Percentiles rank a stretch among this genome's conserved stretches.
Evolutionary conservation across 768 basidiomycete genomes (phyloP).

Genomic region (Dacryopinax spathularia): DNA sequence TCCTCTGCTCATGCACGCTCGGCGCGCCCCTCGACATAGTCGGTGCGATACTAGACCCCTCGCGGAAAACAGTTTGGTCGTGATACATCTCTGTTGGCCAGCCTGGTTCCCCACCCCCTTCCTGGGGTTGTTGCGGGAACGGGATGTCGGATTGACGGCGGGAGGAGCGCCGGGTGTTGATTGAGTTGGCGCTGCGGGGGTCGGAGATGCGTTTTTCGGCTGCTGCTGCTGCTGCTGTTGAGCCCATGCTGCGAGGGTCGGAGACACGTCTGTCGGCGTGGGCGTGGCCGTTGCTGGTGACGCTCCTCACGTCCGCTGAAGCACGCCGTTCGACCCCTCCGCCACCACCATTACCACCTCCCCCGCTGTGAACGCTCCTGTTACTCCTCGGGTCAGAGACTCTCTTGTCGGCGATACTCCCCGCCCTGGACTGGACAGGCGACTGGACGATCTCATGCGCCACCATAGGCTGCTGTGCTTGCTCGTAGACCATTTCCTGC

Average conservation of each 20-base stretch:
- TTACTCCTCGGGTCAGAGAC: not conserved
- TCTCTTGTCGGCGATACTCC: not conserved
- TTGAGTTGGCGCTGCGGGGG: not conserved
- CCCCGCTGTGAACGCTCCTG: not conserved
- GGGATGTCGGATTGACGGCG: not conserved
- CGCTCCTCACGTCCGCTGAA: too few relatives aligned
- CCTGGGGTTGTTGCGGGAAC: not conserved
- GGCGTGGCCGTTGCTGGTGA: too few relatives aligned
- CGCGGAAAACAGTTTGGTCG: slow-evolving; percentile 1
- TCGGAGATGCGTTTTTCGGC: not conserved
- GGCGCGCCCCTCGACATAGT: not conserved
- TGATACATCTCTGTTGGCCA: not conserved
- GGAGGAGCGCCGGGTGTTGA: not conserved
- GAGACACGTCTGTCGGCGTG: too few relatives aligned
- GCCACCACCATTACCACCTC: too few relatives aligned
- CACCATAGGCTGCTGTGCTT: not conserved
- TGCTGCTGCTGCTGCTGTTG: too few relatives aligned
- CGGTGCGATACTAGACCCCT: not conserved
- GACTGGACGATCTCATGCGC: not conserved
- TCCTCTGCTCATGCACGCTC: not conserved
- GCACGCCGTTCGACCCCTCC: too few relatives aligned
- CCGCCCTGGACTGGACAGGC: not conserved
- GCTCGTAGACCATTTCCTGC: not conserved
- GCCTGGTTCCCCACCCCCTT: too few relatives aligned
- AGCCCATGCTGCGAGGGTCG: too few relatives aligned